Percentiles rank a stretch among this genome's conserved stretches.
Conservation (phyloP, 1,139 yeast species). For the Geotrichum reessii region DNA sequence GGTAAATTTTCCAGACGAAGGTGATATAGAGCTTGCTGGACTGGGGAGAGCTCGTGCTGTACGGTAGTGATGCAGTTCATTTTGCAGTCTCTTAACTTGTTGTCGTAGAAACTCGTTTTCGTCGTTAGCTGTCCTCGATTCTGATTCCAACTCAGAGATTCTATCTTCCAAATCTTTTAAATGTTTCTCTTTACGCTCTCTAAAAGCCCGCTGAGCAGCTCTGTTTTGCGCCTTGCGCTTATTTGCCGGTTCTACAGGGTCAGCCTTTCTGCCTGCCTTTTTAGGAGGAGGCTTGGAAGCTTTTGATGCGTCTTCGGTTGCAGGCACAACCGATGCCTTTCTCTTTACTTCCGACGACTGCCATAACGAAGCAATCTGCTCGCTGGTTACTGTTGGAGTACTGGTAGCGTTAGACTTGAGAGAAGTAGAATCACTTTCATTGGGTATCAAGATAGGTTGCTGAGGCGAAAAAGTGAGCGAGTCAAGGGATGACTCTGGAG, state of each 20-base stretch:
- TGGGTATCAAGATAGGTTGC: slow-evolving; percentile 8
- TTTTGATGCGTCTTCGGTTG: neutral
- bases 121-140: slow-evolving; percentile 55
- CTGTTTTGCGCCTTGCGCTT: slow-evolving; percentile 95
- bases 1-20: slow-evolving; percentile 21
- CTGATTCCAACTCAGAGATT: slow-evolving; percentile 63
- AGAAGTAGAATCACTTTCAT: neutral
- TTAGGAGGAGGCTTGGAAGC: slow-evolving; percentile 66
- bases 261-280: slow-evolving; percentile 67
- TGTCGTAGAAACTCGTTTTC: slow-evolving; percentile 70
- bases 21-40: neutral
- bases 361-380: neutral
- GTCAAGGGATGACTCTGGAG: slow-evolving; percentile 11
- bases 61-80: slow-evolving; percentile 59
- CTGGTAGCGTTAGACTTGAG: neutral
- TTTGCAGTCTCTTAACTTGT: slow-evolving; percentile 70
- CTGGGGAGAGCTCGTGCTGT: neutral
- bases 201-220: slow-evolving; percentile 94
- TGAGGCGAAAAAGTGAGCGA: slow-evolving; percentile 15
- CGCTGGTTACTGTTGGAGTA: neutral
- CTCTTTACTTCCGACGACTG: slow-evolving; percentile 7
- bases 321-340: slow-evolving; percentile 9
- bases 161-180: slow-evolving; percentile 81
- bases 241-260: slow-evolving; percentile 70
- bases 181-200: slow-evolving; percentile 86